These are phyloP conservation scores for Sugiyamaella neomexicana DNA, from an alignment of 1,139 yeast genomes.

Conservation along the genomic window DNA sequence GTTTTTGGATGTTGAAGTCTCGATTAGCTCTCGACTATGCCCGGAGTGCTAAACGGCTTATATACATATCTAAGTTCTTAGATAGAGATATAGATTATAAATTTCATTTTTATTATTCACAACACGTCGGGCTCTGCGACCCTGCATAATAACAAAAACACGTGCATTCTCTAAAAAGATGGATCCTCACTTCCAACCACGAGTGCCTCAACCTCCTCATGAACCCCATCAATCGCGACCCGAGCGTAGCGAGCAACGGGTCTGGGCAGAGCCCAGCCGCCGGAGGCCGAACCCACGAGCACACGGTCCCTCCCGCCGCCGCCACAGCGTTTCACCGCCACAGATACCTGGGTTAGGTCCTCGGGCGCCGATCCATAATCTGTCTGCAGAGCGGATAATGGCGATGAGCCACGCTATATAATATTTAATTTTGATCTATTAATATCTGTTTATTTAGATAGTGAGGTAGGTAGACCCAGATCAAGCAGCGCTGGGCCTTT, in stretches of 20 bases:
- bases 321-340: not conserved
- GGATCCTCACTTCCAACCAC: no score
- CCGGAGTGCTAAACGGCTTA: no score
- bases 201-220: no score
- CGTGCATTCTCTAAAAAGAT: no score
- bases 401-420: not conserved
- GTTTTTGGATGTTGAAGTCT: conserved; percentile 15
- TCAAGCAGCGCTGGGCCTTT: no score
- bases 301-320: not conserved
- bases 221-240: not conserved
- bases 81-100: no score
- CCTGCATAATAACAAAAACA: no score
- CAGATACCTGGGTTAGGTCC: not conserved
- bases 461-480: no score
- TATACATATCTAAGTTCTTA: no score
- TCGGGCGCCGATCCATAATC: not conserved
- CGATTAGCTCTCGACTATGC: not conserved
- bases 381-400: not conserved
- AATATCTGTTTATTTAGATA: not conserved
- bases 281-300: not conserved
- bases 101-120: not conserved
- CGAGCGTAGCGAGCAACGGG: not conserved
- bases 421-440: no score
- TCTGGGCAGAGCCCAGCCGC: not conserved
- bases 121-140: not conserved